Evolutionary conservation across 1,139 yeast species (phyloP).

Genomic region (Protomyces macrosporus): DNA sequence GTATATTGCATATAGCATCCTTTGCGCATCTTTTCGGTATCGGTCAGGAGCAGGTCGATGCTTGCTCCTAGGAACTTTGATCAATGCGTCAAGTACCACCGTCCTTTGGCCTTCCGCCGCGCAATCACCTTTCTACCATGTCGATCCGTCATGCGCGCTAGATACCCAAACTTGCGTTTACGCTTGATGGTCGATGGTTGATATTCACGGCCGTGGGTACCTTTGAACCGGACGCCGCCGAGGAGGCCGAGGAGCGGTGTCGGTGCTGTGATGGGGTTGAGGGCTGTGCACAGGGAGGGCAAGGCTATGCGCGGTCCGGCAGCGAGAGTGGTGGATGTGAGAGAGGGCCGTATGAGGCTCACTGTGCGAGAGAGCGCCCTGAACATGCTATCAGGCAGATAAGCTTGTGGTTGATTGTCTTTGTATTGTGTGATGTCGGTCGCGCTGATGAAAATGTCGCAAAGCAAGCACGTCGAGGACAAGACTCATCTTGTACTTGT

Average conservation of each 20-base stretch:
- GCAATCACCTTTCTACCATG: constrained; percentile 74
- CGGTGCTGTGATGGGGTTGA: neutral
- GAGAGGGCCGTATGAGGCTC: neutral
- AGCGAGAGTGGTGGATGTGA: neutral
- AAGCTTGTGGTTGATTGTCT: neutral
- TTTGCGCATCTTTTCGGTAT: neutral
- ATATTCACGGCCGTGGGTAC: constrained; percentile 16
- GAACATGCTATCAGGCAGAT: neutral
- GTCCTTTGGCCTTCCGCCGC: constrained; percentile 79
- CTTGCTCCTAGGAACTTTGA: too few species aligned
- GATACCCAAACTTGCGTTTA: constrained; percentile 83
- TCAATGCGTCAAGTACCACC: constrained; percentile 87
- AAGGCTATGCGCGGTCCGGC: too few species aligned
- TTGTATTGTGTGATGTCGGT: too few species aligned
- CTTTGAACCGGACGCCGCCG: constrained; percentile 10
- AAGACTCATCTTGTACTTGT: too few species aligned
- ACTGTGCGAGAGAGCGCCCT: neutral
- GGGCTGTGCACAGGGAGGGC: too few species aligned
- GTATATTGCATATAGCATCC: too few species aligned
- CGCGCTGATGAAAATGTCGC: too few species aligned
- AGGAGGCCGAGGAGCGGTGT: neutral
- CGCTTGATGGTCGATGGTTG: constrained; percentile 78
- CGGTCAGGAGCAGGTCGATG: neutral
- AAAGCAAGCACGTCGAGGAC: too few species aligned
- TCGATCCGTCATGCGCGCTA: constrained; percentile 76